Conservation (phyloP, 257 asterid species). For the Solanum medicagineum region DNA sequence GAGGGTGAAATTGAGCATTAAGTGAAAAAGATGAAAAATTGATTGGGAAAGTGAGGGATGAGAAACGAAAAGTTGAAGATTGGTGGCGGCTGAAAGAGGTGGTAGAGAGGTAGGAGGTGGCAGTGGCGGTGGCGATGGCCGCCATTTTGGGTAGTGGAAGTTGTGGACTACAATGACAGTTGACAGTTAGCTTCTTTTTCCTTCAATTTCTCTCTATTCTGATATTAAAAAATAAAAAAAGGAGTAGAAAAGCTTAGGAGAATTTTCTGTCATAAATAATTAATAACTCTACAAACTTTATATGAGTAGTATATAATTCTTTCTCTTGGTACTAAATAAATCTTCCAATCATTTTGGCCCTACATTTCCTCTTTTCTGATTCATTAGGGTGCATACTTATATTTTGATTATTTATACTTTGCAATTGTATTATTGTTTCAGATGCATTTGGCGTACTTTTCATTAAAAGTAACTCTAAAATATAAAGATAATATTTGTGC, state of each 20-base stretch:
- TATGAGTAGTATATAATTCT: background rate
- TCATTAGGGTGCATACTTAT: no score
- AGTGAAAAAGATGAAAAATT: conserved; percentile 2
- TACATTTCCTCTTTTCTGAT: background rate
- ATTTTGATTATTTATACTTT: no score
- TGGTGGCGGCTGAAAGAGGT: background rate
- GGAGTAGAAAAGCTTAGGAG: background rate
- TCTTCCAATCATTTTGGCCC: background rate
- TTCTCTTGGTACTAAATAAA: background rate
- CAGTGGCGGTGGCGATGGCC: conserved; percentile 8
- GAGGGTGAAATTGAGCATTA: conserved; percentile 12
- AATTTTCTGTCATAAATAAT: background rate
- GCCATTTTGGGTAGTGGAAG: conserved; percentile 3
- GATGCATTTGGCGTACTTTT: no score
- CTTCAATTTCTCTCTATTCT: background rate
- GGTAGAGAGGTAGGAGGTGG: conserved; percentile 7
- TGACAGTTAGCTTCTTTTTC: background rate
- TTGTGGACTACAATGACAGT: background rate
- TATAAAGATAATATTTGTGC: no score
- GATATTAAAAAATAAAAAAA: background rate
- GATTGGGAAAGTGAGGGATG: conserved; percentile 1
- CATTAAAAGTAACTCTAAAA: no score
- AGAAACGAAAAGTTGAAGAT: background rate
- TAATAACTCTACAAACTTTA: background rate
- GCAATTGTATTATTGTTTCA: no score